Evolutionary conservation across 441 rosid genomes (phyloP), one percentile per base, ranked within the genome.

Genomic region (Metrosideros polymorpha): DNA sequence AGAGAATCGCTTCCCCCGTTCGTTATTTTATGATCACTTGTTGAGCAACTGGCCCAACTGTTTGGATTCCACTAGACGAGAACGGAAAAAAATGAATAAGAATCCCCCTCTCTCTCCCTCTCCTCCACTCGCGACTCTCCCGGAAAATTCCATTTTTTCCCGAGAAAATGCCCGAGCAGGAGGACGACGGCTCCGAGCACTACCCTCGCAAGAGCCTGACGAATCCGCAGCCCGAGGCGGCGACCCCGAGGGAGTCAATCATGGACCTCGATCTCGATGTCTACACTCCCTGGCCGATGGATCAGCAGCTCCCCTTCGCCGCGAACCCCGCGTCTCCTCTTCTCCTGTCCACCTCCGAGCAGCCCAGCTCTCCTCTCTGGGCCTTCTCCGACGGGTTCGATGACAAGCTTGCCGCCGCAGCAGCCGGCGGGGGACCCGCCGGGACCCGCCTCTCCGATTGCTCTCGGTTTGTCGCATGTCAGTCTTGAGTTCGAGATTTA

Each of bases 301-400:
- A 96, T 92, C 97, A 93, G 14, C 79, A 71, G 90, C 88, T 93
- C 87, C 86, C 92, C 24, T 93, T 92, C 85, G 85, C 86, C 25
- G 87, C 95, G 12, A 92, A 89, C 84, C 91, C 94, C 83, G 87
- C 89, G 87, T 95, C 98, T 82, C 95, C 98, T 0, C 82, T 91
- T 71, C 82, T 92, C 85, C 39, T 90, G 45, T 86, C 87, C n/a
- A 88, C 94, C 35, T 85, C 95, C 42, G 98, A 95, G 54, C 97
- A 88, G 83, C 97, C 99, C 83, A 91, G 91, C 88, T 96, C 99
- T 66, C 99, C 99, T 89, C 96, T 97, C 51, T 96, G 98, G 98
- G 94, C 95, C 43, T 97, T 97, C 92, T 92, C 98, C 61, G 98
- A 94, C 83, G 88, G 51, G 27, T 92, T 86, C 57, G 89, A 88